Evolutionary conservation across 257 asterid genomes (phyloP), one percentile per base, ranked within the genome.

Genomic region (Leonotis leonurus): DNA sequence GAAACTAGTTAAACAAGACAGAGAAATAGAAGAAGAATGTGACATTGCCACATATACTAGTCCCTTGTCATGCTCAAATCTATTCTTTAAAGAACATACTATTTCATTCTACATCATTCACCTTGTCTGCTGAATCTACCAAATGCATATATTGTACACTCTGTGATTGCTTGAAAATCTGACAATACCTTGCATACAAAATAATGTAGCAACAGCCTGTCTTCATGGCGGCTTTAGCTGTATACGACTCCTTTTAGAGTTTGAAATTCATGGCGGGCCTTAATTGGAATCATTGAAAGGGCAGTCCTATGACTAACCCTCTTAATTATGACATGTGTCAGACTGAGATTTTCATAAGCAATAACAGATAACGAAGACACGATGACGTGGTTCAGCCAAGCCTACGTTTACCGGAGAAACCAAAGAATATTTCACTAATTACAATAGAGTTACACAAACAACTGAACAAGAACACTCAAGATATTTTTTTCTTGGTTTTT

Each of bases 121-220:
- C 60, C 50, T 49, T 63, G 33, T 50, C 60, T 63, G 35, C 13
- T 9, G 69, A 49, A 50, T 14, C 37, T 9, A 16, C 12, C 27
- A 66, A 22, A 50, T 36, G 50, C 40, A 29, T 37, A 50, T 29
- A 39, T 60, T 72, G 44, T 70, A 48, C 20, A 79, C 83, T 44
- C 86, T 74, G 71, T 75, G 41, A 81, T 20, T 41, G 88, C 85
- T 64, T 82, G 88, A 65, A n/a, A 78, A 49, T 65, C 66, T 78
- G 68, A 78, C 79, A 74, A 82, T 73, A 6, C 75, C 83, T 44
- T 60, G 81, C 71, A 82, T 21, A 32, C 80, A 82, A 60, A 52
- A 48, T 41, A 76, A 62, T 20, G 88, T 79, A 30, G 81, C 72
- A 63, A 64, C 74, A 44, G 85, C 88, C 56, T 82, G 85, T 65